These are phyloP conservation scores for Talaromyces sp. DNA, from an alignment of 2,329 filamentous ascomycete genomes.

Conservation along the genomic window DNA sequence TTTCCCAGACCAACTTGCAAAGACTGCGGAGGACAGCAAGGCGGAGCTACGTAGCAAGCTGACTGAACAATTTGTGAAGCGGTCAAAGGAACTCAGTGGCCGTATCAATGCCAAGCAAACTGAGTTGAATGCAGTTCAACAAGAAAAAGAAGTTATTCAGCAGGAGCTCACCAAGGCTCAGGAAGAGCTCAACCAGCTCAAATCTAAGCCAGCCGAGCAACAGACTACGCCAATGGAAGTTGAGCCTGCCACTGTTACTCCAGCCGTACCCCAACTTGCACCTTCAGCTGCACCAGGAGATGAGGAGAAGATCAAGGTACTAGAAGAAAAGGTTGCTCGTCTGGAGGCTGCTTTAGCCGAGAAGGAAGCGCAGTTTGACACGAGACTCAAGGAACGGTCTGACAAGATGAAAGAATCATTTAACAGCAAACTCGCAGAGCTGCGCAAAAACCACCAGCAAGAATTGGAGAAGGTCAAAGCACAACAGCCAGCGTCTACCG, in stretches of 20 bases:
- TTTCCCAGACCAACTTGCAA: conserved; percentile 50
- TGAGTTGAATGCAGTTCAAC: conserved; percentile 48
- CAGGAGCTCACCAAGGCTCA: conserved; percentile 64
- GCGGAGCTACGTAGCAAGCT: conserved; percentile 50
- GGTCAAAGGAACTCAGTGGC: conserved; percentile 63
- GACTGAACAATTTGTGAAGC: conserved; percentile 54
- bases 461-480: conserved; percentile 50
- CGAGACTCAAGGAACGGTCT: conserved; percentile 48
- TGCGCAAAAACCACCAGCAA: conserved; percentile 50
- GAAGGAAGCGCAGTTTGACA: conserved; percentile 52
- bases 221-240: conserved; percentile 39
- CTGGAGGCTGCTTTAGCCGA: conserved; percentile 54
- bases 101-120: conserved; percentile 57
- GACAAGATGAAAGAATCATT: conserved; percentile 66
- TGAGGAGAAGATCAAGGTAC: conserved; percentile 58
- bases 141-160: conserved; percentile 69
- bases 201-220: conserved; percentile 54
- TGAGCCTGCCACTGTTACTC: conserved; percentile 52
- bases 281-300: conserved; percentile 30
- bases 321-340: conserved; percentile 60
- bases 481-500: conserved; percentile 33
- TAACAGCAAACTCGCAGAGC: conserved; percentile 65
- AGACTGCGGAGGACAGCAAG: conserved; percentile 47
- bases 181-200: conserved; percentile 53
- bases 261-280: conserved; percentile 24